Conservation (phyloP, 2,329 filamentous ascomycete genomes). For the Xylariaceae sp. region DNA sequence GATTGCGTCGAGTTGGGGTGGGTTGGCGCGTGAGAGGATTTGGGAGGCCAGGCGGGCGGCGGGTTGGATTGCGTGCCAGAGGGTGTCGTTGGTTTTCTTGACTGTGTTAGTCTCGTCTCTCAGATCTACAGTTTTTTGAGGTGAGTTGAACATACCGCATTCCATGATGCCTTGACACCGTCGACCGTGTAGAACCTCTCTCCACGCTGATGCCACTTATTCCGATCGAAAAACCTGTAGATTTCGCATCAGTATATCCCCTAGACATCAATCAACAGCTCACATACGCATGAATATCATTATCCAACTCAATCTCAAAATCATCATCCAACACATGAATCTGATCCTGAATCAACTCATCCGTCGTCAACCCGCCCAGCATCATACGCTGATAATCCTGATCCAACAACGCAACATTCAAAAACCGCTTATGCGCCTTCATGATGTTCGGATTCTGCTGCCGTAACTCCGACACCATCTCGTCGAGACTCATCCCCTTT, state of each 20-base stretch:
- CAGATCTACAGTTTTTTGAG: too few species aligned
- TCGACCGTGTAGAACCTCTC: conserved; percentile 26
- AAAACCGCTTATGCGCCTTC: conserved; percentile 17
- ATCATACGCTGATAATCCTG: conserved; percentile 28
- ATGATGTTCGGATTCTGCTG: neutral
- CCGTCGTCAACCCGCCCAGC: conserved; percentile 26
- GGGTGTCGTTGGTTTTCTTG: conserved; percentile 22
- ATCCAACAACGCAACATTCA: conserved; percentile 22
- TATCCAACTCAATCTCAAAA: conserved; percentile 14
- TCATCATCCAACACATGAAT: conserved; percentile 19
- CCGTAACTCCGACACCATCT: conserved; percentile 11
- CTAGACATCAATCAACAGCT: neutral
- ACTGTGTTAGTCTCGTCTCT: neutral
- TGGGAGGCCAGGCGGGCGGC: conserved; percentile 23
- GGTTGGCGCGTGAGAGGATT: conserved; percentile 13
- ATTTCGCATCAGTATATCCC: neutral
- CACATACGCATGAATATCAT: conserved; percentile 25
- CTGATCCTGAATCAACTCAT: conserved; percentile 25
- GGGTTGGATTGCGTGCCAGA: conserved; percentile 29
- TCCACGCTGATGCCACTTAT: conserved; percentile 12
- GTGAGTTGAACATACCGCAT: conserved; percentile 27
- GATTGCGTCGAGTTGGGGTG: conserved; percentile 14
- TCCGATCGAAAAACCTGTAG: conserved; percentile 19
- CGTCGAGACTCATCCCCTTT: conserved; percentile 15
- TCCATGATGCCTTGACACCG: conserved; percentile 24